A percentile compares a stretch with the other conserved stretches of the same genome.
phyloP scores from a whole-genome alignment of 805 yeast species.

The Saccharomyces eubayanus region DNA sequence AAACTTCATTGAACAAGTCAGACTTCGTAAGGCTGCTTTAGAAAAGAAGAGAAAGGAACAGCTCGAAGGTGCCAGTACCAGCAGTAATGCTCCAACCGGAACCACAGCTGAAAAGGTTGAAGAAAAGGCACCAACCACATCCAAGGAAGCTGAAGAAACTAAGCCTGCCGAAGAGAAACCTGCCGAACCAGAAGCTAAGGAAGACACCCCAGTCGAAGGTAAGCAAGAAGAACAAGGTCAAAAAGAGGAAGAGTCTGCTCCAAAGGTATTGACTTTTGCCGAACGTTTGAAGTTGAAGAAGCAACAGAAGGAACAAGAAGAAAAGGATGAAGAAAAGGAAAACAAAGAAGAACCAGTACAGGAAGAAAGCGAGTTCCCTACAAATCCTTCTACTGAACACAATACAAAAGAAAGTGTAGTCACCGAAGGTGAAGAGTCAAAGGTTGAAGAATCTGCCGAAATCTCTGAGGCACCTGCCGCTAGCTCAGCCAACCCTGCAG shows the following conservation, averaged over 20 bases:
- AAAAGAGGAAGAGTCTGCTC: constrained; percentile 3
- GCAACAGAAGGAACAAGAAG: constrained; percentile 3
- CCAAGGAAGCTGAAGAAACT: not conserved
- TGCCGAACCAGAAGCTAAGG: constrained; percentile 4
- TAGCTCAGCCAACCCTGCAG: not conserved
- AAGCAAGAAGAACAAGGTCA: constrained; percentile 2
- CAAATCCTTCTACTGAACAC: constrained; percentile 6
- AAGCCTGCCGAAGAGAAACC: constrained; percentile 4
- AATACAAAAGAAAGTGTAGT: constrained; percentile 9
- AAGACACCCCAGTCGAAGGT: constrained; percentile 10
- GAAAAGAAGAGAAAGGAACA: constrained; percentile 22
- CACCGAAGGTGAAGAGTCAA: constrained; percentile 11
- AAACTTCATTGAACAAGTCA: constrained; percentile 28
- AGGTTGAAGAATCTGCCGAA: constrained; percentile 4
- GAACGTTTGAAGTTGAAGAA: constrained; percentile 15
- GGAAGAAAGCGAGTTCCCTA: not conserved
- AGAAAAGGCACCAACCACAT: not conserved
- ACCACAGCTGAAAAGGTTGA: not conserved
- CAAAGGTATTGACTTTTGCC: constrained; percentile 17
- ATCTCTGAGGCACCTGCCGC: constrained; percentile 6
- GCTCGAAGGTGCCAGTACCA: constrained; percentile 2
- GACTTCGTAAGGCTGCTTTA: constrained; percentile 25
- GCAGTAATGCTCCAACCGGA: not conserved
- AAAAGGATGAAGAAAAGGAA: constrained; percentile 5
- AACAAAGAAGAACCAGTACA: constrained; percentile 1